phyloP scores from a whole-genome alignment of 1,139 yeast genomes.

The Chernovozyma aurita region DNA sequence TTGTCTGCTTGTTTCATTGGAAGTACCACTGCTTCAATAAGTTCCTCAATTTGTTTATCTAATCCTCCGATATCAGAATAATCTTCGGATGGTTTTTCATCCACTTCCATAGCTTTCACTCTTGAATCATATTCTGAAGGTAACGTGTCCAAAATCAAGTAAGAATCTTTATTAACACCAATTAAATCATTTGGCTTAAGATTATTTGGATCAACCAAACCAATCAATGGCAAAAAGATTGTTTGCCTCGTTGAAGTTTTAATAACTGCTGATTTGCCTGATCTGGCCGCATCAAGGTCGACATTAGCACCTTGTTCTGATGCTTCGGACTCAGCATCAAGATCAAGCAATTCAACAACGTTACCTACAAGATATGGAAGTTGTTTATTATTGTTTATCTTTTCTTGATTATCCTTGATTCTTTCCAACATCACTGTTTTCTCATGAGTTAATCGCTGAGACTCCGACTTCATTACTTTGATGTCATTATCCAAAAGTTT shows the following conservation, averaged over 20 bases:
- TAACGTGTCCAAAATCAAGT: slow-evolving; percentile 84
- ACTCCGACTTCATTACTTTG: slow-evolving; percentile 90
- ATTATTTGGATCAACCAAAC: slow-evolving; percentile 82
- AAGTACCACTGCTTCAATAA: slow-evolving; percentile 94
- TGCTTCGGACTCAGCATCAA: slow-evolving; percentile 84
- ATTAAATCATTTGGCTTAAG: slow-evolving; percentile 95
- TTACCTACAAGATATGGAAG: slow-evolving; percentile 97
- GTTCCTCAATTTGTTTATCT: slow-evolving; percentile 95
- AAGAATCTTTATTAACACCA: slow-evolving; percentile 97
- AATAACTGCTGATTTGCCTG: slow-evolving; percentile 96
- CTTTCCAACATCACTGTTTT: slow-evolving; percentile 89
- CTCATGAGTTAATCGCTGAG: slow-evolving; percentile 87
- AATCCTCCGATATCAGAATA: slow-evolving; percentile 97
- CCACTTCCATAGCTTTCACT: slow-evolving; percentile 99
- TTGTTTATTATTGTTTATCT: slow-evolving; percentile 92
- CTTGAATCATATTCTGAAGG: slow-evolving; percentile 97
- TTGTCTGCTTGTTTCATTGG: slow-evolving; percentile 99
- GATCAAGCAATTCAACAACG: slow-evolving; percentile 88
- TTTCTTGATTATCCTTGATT: slow-evolving; percentile 93
- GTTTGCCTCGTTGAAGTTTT: slow-evolving; percentile 98
- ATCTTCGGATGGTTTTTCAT: slow-evolving; percentile 95
- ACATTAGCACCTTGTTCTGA: slow-evolving; percentile 92
- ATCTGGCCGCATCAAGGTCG: slow-evolving; percentile 85
- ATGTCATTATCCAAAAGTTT: slow-evolving; percentile 91
- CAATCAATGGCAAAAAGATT: slow-evolving; percentile 91